A percentile compares a stretch with the other conserved stretches of the same genome.
Evolutionary conservation across 2,329 filamentous ascomycete genomes (phyloP).

Genomic region (Ophiostoma tasmaniense): DNA sequence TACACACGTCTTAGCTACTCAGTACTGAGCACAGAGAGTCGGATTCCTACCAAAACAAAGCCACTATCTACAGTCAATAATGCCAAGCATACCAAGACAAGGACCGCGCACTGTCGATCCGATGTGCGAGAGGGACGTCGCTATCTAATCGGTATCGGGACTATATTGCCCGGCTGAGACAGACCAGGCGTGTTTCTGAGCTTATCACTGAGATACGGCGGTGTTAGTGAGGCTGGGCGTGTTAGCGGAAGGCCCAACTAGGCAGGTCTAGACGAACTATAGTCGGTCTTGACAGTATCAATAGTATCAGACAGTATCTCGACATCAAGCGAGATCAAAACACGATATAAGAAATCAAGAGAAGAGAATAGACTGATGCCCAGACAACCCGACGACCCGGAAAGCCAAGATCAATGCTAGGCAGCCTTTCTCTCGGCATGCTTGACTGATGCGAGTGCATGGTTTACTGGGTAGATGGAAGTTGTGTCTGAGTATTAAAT

Average conservation of each 20-base stretch:
- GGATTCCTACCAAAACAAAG: too few species aligned
- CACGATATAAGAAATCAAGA: too few species aligned
- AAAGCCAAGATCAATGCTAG: background rate
- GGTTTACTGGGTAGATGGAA: too few species aligned
- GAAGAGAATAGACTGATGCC: too few species aligned
- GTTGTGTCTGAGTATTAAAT: too few species aligned
- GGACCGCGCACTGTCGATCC: background rate
- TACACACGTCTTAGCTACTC: too few species aligned
- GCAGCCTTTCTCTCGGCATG: background rate
- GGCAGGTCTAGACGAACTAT: background rate
- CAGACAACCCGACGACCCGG: background rate
- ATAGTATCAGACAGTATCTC: too few species aligned
- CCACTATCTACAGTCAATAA: background rate
- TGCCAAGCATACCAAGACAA: slow-evolving; percentile 1
- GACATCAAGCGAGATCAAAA: too few species aligned
- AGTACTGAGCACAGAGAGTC: too few species aligned
- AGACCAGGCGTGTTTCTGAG: background rate
- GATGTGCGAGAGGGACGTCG: background rate
- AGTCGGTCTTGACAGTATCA: background rate
- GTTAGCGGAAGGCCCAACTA: background rate
- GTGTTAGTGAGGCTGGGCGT: background rate
- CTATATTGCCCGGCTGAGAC: background rate
- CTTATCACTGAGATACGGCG: background rate
- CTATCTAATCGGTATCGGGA: background rate
- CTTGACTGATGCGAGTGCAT: too few species aligned